Evolutionary conservation across 768 basidiomycete genomes (phyloP).

Genomic region (Strobilomyces confusus): DNA sequence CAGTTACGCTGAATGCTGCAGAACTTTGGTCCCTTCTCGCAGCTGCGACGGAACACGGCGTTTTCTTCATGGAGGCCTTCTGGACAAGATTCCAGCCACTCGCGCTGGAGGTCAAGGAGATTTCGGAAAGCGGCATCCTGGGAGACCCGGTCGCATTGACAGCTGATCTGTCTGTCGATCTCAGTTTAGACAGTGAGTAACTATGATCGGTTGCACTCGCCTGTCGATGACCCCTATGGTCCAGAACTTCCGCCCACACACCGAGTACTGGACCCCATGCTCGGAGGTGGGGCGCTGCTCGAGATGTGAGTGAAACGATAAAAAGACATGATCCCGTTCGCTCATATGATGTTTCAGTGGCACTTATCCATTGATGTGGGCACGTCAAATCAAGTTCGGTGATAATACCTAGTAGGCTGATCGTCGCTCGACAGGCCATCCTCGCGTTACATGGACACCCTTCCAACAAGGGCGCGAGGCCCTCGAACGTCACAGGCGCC

Average conservation of each 20-base stretch:
- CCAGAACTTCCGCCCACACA: slow-evolving; percentile 64
- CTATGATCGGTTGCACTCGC: not conserved
- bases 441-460: slow-evolving; percentile 77
- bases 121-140: slow-evolving; percentile 57
- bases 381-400: slow-evolving; percentile 27
- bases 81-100: slow-evolving; percentile 85
- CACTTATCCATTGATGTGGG: slow-evolving; percentile 81
- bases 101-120: slow-evolving; percentile 57
- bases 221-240: not conserved
- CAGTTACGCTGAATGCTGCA: slow-evolving; percentile 71
- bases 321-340: not conserved
- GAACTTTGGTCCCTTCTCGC: slow-evolving; percentile 71
- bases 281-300: slow-evolving; percentile 81
- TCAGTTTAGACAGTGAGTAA: slow-evolving; percentile 54
- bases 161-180: slow-evolving; percentile 75
- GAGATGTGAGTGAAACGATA: slow-evolving; percentile 57
- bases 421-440: slow-evolving; percentile 53
- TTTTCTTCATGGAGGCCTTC: slow-evolving; percentile 92
- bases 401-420: slow-evolving; percentile 11
- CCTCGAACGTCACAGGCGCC: slow-evolving; percentile 57
- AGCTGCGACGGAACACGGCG: slow-evolving; percentile 70
- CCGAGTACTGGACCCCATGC: slow-evolving; percentile 70
- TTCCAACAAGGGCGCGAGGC: slow-evolving; percentile 53
- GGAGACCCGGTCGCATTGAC: slow-evolving; percentile 66
- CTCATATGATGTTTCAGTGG: slow-evolving; percentile 42